Conservation (phyloP, 208 protist species). For the Plasmodiophora brassicae region DNA sequence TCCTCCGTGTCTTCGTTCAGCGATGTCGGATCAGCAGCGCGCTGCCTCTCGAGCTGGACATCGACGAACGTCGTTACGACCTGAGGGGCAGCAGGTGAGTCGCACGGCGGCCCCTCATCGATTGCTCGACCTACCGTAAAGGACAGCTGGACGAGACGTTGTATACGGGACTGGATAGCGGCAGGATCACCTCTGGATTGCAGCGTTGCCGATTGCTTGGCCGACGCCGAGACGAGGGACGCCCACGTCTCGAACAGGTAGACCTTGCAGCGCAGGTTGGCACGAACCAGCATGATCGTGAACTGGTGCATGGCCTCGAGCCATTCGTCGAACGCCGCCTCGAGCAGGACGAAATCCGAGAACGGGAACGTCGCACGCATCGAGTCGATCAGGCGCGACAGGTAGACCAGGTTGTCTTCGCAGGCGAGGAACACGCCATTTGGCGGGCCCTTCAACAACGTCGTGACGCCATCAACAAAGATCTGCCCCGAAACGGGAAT, state of each 20-base stretch:
- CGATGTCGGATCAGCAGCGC: no score
- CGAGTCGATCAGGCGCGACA: not conserved
- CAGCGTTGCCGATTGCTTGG: not conserved
- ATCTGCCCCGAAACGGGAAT: not conserved
- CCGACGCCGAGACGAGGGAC: not conserved
- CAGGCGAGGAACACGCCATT: not conserved
- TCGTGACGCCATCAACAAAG: not conserved
- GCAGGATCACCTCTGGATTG: not conserved
- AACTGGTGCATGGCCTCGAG: not conserved
- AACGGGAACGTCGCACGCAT: constrained; percentile 15
- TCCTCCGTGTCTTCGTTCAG: not conserved
- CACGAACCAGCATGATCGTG: not conserved
- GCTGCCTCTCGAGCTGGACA: not conserved
- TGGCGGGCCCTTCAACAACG: not conserved
- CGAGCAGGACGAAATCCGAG: not conserved
- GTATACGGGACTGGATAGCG: not conserved
- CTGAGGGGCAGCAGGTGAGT: not conserved
- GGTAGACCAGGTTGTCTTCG: not conserved
- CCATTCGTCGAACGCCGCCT: not conserved
- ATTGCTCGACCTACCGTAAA: not conserved
- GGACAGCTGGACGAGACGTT: not conserved
- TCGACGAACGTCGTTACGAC: not conserved
- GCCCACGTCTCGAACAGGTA: not conserved
- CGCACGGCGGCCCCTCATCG: not conserved
- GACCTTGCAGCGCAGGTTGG: not conserved